Evolutionary conservation across 257 asterid species (phyloP).

Genomic region (Lithospermum erythrorhizon): DNA sequence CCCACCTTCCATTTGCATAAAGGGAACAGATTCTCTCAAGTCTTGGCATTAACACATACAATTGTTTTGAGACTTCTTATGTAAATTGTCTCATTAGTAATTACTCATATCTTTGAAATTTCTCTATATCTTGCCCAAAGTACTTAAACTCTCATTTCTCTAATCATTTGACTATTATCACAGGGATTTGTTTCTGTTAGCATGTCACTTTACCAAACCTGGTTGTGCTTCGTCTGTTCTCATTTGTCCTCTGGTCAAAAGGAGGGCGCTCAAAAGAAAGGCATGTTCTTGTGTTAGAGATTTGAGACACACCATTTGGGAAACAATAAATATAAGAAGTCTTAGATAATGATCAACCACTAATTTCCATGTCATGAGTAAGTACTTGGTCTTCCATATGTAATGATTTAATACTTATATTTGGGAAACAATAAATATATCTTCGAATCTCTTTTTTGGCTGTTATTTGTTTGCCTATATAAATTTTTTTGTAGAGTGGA

Average conservation of each 20-base stretch:
- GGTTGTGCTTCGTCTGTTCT: slow-evolving; percentile 89
- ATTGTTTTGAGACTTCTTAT: too few relatives aligned
- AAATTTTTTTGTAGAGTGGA: not conserved
- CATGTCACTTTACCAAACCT: slow-evolving; percentile 73
- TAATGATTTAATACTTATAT: not conserved
- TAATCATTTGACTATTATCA: not conserved
- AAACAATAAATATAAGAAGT: too few relatives aligned
- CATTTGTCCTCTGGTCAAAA: slow-evolving; percentile 83
- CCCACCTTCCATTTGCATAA: too few relatives aligned
- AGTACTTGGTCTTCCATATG: slow-evolving; percentile 10
- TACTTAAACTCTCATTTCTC: not conserved
- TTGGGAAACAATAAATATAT: not conserved
- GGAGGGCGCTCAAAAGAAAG: slow-evolving; percentile 60
- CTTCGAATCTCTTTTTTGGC: not conserved
- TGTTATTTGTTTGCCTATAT: not conserved
- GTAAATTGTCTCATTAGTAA: too few relatives aligned
- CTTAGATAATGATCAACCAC: slow-evolving; percentile 66
- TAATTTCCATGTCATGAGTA: slow-evolving; percentile 91
- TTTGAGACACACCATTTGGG: slow-evolving; percentile 70
- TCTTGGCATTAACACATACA: too few relatives aligned
- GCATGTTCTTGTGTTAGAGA: slow-evolving; percentile 69
- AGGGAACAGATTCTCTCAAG: too few relatives aligned
- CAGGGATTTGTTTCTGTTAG: slow-evolving; percentile 97
- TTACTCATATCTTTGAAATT: too few relatives aligned
- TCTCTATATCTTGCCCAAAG: not conserved